Base-by-base conservation (phyloP, 2,329 filamentous ascomycete species). In the Monosporascus sp. region DNA sequence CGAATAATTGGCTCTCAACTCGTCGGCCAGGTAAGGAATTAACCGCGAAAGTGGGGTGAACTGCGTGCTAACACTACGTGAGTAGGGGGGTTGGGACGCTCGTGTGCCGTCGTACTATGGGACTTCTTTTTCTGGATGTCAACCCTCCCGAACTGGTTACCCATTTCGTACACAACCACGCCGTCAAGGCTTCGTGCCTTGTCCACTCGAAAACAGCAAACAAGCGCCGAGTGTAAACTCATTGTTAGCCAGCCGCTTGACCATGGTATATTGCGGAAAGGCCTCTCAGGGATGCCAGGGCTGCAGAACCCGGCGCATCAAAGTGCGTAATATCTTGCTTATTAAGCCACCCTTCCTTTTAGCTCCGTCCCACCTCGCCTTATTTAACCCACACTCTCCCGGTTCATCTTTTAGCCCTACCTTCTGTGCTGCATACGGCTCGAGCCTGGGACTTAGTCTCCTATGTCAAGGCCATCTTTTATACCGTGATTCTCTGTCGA, bases 211-310 rank as follows among this genome's bases (percentile, higher is more conserved):
- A 45, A n/a, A 25, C 24, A 25, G 20, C 14, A 44, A 43, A 43
- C 39, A 41, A 18, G 31, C 27, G 20, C 44, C 38, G 45, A 20
- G 18, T 14, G 54, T 37, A 47, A 49, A 35, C 38, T 37, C 39
- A 15, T 49, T 50, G 18, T 39, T 41, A 49, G 22, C 3, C 9
- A 39, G 25, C 46, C n/a, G 22, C 37, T 41, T 49, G 24, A 61
- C 58, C 62, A 81, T 81, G 78, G 78, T 81, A 46, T 81, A 80
- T 66, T 81, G 78, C 59, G 78, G 78, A 45, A 81, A 81, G 64
- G 78, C 78, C 59, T 81, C 78, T 6, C 72, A 78, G 62, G 78
- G 77, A 61, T 81, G 78, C 65, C 72, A 80, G 60, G 76, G 72
- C 57, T 81, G 78, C 62, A 76, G 78, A 52, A 75, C 71, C 37